Conservation (phyloP, 441 rosid species). For the Rhodomyrtus psidioides region DNA sequence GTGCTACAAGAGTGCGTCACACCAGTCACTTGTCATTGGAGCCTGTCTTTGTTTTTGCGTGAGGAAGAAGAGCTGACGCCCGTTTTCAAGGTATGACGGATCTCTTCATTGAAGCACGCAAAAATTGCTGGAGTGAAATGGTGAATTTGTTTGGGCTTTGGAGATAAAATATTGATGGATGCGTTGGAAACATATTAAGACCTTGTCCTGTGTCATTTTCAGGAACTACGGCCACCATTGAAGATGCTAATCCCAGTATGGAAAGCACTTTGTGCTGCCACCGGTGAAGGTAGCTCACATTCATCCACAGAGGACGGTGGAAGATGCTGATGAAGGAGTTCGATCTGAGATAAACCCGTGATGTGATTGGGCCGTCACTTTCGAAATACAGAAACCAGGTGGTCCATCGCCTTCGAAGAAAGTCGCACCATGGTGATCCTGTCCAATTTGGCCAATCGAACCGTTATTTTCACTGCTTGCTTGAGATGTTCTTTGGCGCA, state of each 20-base stretch:
- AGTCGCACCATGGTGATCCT: neutral
- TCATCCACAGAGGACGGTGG: conserved; percentile 2
- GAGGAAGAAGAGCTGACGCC: conserved; percentile 60
- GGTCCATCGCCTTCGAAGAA: neutral
- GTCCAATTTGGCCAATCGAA: neutral
- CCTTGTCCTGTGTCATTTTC: neutral
- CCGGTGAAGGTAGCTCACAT: conserved; percentile 22
- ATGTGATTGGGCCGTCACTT: neutral
- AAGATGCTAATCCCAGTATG: conserved; percentile 80
- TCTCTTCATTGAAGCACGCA: neutral
- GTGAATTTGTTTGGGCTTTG: neutral
- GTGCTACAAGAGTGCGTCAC: conserved; percentile 68
- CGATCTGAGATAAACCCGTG: neutral
- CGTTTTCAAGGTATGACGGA: conserved; percentile 54
- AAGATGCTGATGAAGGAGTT: neutral
- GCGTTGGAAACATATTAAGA: neutral
- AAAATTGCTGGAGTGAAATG: neutral
- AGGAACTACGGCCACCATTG: conserved; percentile 74
- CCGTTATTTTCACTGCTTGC: neutral
- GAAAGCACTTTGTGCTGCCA: conserved; percentile 66
- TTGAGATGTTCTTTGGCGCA: neutral
- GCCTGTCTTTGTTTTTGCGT: conserved; percentile 51
- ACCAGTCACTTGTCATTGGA: conserved; percentile 84
- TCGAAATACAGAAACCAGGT: neutral
- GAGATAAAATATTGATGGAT: neutral